Conservation (phyloP, 768 basidiomycete species). For the Tephrocybe sp. region DNA sequence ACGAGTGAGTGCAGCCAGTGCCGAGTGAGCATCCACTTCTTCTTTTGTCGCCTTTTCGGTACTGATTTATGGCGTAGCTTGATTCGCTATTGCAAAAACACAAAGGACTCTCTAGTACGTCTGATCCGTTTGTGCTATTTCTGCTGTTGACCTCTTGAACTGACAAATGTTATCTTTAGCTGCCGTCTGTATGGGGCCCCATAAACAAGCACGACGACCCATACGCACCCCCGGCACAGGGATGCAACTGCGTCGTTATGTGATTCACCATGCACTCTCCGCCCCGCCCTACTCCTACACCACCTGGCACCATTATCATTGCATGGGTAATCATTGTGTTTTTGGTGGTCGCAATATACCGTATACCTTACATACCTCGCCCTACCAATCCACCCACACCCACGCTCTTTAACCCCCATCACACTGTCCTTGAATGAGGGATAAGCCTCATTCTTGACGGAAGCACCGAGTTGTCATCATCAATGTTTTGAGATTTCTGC, state of each 20-base stretch:
- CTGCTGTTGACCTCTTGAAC: conserved; percentile 3
- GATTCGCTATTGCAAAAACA: conserved; percentile 92
- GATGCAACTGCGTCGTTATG: conserved; percentile 75
- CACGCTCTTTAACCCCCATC: conserved; percentile 24
- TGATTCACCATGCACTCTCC: conserved; percentile 31
- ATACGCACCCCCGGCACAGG: conserved; percentile 78
- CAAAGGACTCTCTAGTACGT: conserved; percentile 85
- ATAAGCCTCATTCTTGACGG: conserved; percentile 11
- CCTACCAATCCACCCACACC: conserved; percentile 10
- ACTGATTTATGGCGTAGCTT: conserved; percentile 49
- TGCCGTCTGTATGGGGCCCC: conserved; percentile 94
- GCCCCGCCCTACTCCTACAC: background rate
- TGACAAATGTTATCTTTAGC: conserved; percentile 44
- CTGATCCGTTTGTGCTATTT: conserved; percentile 8
- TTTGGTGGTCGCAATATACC: conserved; percentile 23
- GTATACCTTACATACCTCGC: conserved; percentile 18
- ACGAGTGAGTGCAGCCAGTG: conserved; percentile 87
- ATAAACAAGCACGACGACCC: conserved; percentile 90
- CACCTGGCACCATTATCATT: background rate
- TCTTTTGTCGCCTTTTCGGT: background rate
- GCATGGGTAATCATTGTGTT: conserved; percentile 6
- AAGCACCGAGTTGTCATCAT: background rate
- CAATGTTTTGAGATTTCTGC: conserved; percentile 2
- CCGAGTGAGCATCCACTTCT: conserved; percentile 62
- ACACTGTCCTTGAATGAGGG: conserved; percentile 7